Evolutionary conservation across 805 yeast genomes (phyloP).

Genomic region (Wickerhamomyces subpelliculosus): DNA sequence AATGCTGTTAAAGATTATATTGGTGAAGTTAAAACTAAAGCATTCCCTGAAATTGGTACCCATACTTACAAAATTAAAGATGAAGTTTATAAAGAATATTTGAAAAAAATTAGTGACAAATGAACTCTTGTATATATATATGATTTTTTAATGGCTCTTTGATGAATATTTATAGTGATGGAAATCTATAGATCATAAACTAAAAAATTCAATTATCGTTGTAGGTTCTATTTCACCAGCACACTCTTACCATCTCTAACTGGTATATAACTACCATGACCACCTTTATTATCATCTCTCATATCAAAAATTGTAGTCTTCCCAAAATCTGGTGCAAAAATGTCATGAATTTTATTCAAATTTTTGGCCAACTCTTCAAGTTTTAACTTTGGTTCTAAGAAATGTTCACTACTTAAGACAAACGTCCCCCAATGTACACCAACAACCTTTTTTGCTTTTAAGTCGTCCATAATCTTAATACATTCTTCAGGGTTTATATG

Average conservation of each 20-base stretch:
- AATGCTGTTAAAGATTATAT: conserved; percentile 48
- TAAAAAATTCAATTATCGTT: neutral
- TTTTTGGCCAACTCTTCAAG: conserved; percentile 44
- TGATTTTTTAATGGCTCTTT: too few relatives aligned
- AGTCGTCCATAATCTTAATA: conserved; percentile 53
- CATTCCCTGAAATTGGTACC: conserved; percentile 53
- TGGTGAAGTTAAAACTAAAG: conserved; percentile 45
- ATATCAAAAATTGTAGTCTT: conserved; percentile 47
- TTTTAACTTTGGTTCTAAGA: conserved; percentile 69
- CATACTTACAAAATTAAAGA: conserved; percentile 69
- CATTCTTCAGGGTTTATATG: conserved; percentile 83
- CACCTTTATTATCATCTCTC: conserved; percentile 3
- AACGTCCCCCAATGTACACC: conserved; percentile 99
- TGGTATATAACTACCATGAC: conserved; percentile 10
- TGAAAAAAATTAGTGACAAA: conserved; percentile 16
- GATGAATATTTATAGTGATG: too few relatives aligned
- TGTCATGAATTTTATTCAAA: conserved; percentile 30
- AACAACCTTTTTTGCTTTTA: conserved; percentile 54
- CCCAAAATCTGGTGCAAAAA: conserved; percentile 71
- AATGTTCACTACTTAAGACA: conserved; percentile 80
- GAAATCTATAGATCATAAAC: too few relatives aligned
- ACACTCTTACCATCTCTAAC: conserved; percentile 26
- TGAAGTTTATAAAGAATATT: conserved; percentile 45
- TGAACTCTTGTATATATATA: neutral
- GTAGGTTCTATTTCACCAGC: conserved; percentile 15